Evolutionary conservation across 2,329 filamentous ascomycete genomes (phyloP), one percentile per base, ranked within the genome.

Genomic region (Calonectria hawksworthii): DNA sequence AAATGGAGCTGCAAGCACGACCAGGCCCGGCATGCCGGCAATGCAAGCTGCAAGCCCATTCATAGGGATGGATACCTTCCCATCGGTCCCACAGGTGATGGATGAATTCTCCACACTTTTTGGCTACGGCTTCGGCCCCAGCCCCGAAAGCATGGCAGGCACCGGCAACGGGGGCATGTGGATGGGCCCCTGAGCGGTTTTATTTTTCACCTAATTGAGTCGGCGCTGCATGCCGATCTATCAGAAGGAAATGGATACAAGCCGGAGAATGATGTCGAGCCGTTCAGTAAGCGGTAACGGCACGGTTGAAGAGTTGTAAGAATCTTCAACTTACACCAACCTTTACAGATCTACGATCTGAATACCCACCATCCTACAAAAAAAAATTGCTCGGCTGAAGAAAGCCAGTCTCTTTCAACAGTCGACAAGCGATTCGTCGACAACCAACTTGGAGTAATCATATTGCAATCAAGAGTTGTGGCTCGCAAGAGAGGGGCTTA

Each of bases 1-100:
- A 75, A 72, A 73, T 63, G 75, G 74, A 75, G 71, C 71, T 64
- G 77, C 74, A 75, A 78, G 52, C 63, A 75, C 68, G 73, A 72
- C 76, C 70, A 78, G 80, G 44, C 77, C 78, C 51, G 72, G 76
- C 21, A 80, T 81, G 74, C 79, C 78, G 50, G 73, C 80, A 34
- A 79, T 80, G 75, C 79, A 82, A 26, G 78, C 83, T 56, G 77
- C 82, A 16, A 83, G 83, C 70, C 83, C 84, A 0, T 85, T 85
- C 52, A 84, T 85, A 64, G 83, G 84, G 0, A 84, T 86, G 67
- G 84, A 86, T 61, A 76, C 80, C 51, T 84, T 86, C 65, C 84
- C 83, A 4, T 84, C 84, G 7, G 84, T 86, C 61, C 84, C 84
- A n/a, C 84, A 85, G 68, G 84, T 82, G 4, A 76, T 85, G 75